Evolutionary conservation across 495 filamentous ascomycete genomes (phyloP).

Genomic region (Haplographium delicatum): DNA sequence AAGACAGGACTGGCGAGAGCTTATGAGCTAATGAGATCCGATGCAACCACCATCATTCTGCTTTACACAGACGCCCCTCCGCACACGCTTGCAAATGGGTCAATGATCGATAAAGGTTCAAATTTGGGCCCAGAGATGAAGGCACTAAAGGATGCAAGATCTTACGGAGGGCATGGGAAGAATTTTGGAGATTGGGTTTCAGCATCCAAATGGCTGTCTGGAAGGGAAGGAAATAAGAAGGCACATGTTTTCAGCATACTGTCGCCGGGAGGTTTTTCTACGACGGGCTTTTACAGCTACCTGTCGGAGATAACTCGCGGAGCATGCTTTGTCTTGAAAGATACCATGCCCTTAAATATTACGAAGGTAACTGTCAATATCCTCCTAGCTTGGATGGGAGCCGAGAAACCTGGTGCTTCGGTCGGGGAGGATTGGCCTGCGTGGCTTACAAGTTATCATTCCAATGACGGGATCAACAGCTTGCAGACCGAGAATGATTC

Average conservation of each 20-base stretch:
- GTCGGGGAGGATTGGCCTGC: conserved; percentile 15
- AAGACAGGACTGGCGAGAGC: conserved; percentile 41
- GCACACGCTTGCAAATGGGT: conserved; percentile 26
- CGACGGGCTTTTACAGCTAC: conserved; percentile 28
- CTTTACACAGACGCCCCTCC: conserved; percentile 45
- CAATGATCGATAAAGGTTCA: neutral
- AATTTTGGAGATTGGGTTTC: conserved; percentile 39
- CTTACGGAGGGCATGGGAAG: conserved; percentile 29
- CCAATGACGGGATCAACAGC: conserved; percentile 13
- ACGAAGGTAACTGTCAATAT: conserved; percentile 37
- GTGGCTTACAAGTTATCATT: conserved; percentile 9
- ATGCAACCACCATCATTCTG: conserved; percentile 40
- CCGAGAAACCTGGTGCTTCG: conserved; percentile 28
- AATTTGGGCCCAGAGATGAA: conserved; percentile 26
- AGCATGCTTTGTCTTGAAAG: conserved; percentile 28
- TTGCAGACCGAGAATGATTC: conserved; percentile 20
- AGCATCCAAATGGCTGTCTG: conserved; percentile 20
- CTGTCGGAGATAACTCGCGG: conserved; percentile 36
- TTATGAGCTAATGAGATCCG: conserved; percentile 37
- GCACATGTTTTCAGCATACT: conserved; percentile 37
- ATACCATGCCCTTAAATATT: conserved; percentile 25
- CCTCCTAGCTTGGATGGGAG: conserved; percentile 43
- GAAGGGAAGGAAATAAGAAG: conserved; percentile 29
- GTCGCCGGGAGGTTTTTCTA: conserved; percentile 1
- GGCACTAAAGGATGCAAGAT: conserved; percentile 14